Evolutionary conservation across 73 alveolate genomes (phyloP), one percentile per base, ranked within the genome.

Genomic region (Paramecium bursaria): DNA sequence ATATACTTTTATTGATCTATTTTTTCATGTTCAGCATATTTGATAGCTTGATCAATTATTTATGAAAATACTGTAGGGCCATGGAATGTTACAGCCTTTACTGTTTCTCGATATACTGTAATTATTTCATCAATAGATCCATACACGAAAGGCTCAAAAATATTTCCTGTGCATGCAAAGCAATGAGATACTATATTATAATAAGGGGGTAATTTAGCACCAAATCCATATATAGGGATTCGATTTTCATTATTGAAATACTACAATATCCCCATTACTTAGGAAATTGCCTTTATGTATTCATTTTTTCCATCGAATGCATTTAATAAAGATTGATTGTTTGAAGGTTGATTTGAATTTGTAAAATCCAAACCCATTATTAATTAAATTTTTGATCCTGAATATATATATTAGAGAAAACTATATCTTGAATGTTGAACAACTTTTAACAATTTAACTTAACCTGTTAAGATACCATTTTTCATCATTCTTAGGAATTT

Each of bases 161-260:
- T 85, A 82, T 95, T 85, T n/a, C 98, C 98, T 74, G 93, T 95
- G 30, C 96, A 67, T 10, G 98, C 97, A 80, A 95, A 96, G 85
- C 99, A 95, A 75, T 92, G 94, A 42, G 98, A 92, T 2, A 90
- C 94, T 0, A 85, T 87, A 57, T 91, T 60, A 31, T 50, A 30
- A 80, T 51, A 35, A 10, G 93, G 94, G 17, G 95, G 95, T 15
- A 96, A 85, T 46, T 86, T 90, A 1, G 98, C 99, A 13, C 99
- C 98, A 80, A 96, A 96, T 1, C 99, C 99, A 87, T 77, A 96
- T 23, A 95, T 93, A 9, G 99, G 99, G 53, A 95, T 87, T 61
- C 75, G 51, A 74, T 94, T 95, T 74, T 96, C 99, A 44, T 92
- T 76, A 86, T 96, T 98, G 85, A 92, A 96, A 50, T 92, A 92